Conservation (phyloP, 1,139 yeast species). For the Pichia terricola region DNA sequence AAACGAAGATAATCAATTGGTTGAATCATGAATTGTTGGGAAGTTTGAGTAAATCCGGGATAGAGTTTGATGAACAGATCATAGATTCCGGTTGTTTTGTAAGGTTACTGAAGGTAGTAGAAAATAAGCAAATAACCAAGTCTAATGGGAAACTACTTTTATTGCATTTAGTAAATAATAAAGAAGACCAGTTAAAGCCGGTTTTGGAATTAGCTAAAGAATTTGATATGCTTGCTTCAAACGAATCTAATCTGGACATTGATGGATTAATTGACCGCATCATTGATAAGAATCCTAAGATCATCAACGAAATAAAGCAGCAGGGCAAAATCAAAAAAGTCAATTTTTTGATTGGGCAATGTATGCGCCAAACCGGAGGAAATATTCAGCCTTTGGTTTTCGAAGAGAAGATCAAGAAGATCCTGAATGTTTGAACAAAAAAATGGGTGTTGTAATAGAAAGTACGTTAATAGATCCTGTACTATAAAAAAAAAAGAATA, state of each 20-base stretch:
- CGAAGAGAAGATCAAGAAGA: constrained; percentile 19
- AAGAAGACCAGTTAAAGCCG: constrained; percentile 25
- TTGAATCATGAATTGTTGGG: constrained; percentile 76
- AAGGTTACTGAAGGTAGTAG: constrained; percentile 34
- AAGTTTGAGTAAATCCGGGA: constrained; percentile 43
- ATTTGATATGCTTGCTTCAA: constrained; percentile 9
- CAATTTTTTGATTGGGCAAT: constrained; percentile 74
- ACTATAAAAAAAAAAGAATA: no score
- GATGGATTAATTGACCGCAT: constrained; percentile 42
- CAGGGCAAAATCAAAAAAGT: constrained; percentile 57
- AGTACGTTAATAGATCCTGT: no score
- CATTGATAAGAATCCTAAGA: constrained; percentile 38
- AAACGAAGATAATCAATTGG: constrained; percentile 62
- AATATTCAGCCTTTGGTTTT: constrained; percentile 45
- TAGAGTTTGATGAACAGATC: constrained; percentile 29
- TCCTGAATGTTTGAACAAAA: background rate
- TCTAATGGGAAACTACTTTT: constrained; percentile 62
- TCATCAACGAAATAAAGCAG: constrained; percentile 44
- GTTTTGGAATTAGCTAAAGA: constrained; percentile 45
- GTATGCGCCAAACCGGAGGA: constrained; percentile 73
- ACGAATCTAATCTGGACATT: constrained; percentile 11
- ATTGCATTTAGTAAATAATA: constrained; percentile 45
- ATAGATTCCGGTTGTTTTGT: constrained; percentile 33
- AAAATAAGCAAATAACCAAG: constrained; percentile 30
- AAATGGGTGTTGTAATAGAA: no score